phyloP scores from a whole-genome alignment of 1,139 yeast genomes.

The Sugiyamaella castrensis region DNA sequence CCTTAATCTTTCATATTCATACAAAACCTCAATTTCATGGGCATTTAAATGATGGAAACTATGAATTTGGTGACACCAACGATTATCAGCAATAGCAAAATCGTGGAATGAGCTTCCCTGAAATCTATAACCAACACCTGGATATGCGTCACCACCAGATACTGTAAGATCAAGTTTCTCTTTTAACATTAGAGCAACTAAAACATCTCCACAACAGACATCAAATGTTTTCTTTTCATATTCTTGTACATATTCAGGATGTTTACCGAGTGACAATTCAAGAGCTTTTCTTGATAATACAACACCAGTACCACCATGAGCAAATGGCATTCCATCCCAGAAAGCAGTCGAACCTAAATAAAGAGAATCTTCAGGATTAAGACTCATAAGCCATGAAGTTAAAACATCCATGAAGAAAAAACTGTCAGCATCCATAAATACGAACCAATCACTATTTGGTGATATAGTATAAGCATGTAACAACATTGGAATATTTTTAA shows the following conservation, averaged over 20 bases:
- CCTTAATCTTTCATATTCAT: constrained; percentile 37
- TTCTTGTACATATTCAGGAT: constrained; percentile 27
- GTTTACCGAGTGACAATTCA: constrained; percentile 28
- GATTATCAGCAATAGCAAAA: constrained; percentile 23
- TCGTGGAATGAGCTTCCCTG: constrained; percentile 34
- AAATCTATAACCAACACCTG: constrained; percentile 30
- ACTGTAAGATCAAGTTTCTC: constrained; percentile 24
- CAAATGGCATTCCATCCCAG: constrained; percentile 30
- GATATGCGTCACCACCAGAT: constrained; percentile 22
- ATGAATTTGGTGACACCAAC: constrained; percentile 38
- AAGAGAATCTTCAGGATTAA: constrained; percentile 29
- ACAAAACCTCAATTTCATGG: constrained; percentile 36
- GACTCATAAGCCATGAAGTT: constrained; percentile 26
- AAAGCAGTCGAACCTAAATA: constrained; percentile 36
- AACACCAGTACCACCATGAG: constrained; percentile 42
- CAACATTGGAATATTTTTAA: constrained; percentile 41
- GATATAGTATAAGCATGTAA: constrained; percentile 35
- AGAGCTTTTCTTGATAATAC: constrained; percentile 36
- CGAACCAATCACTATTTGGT: constrained; percentile 37
- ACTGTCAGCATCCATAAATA: constrained; percentile 41
- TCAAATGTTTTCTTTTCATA: constrained; percentile 29
- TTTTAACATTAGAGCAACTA: constrained; percentile 32
- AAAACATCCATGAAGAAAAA: constrained; percentile 34
- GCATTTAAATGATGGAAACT: constrained; percentile 38
- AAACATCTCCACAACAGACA: constrained; percentile 38